Evolutionary conservation across 352 stramenopile genomes (phyloP), one percentile per base, ranked within the genome.

Genomic region (Globisporangium splendens): DNA sequence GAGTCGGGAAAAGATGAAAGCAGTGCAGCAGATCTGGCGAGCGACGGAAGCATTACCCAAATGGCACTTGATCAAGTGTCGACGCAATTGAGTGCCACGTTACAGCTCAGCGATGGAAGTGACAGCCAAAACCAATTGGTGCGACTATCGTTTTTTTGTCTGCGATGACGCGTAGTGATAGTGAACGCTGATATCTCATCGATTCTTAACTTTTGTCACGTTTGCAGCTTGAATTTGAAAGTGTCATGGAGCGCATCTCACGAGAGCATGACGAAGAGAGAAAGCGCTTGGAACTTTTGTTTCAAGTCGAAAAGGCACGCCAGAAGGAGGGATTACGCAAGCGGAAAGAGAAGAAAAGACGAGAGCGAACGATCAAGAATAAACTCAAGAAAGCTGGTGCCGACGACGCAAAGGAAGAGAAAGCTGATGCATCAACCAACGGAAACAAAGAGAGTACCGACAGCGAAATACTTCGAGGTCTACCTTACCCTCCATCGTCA

Each of bases 301-400:
- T 88, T 46, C 66, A 88, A 39, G 46, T 90, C 3, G 80, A 88
- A 39, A 88, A 88, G 53, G 77, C 80, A 8, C 73, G 72, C 0
- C 80, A 88, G 54, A 86, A 88, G 43, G 76, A 90, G 48, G 80
- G 87, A 8, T 39, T 88, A 8, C 66, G 74, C 12, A 83, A 82
- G 54, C 72, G 80, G 8, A 90, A 88, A 53, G 80, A 90, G 49
- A 87, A 81, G 53, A 83, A 76, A 51, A 72, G 77, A 12, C 62
- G 65, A 31, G 77, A 87, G 33, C 77, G 74, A 38, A 17, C 78
- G 24, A 58, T 65, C 1, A 84, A 78, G 46, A 83, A 78, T 62
- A 84, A 82, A 54, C 73, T 54, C n/a, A 66, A 69, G 14, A 62
- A 67, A 18, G 61, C 68, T 20, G 48, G 61, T 13, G 42, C 39